A percentile compares a stretch with the other conserved stretches of the same genome.
Conservation (phyloP, 1,139 yeast genomes). For the Hemisphaericaspora lyxosophila region DNA sequence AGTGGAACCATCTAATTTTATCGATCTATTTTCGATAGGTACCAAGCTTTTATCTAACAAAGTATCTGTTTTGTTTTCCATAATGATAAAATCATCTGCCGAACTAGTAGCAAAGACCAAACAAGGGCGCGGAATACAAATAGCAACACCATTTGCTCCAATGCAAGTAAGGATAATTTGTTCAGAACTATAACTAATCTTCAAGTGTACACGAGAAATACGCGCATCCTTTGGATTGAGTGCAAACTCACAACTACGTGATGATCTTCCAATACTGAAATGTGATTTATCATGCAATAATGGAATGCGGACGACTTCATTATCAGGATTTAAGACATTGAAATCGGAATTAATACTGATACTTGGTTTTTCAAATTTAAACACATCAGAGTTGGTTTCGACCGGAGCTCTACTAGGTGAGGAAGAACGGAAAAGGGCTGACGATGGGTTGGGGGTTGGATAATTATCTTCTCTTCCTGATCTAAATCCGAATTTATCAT, state of each 20-base stretch:
- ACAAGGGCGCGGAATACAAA: constrained; percentile 56
- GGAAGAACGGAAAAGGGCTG: constrained; percentile 48
- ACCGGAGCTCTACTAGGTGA: constrained; percentile 29
- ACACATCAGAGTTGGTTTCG: not conserved
- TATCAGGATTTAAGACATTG: constrained; percentile 41
- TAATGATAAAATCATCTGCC: constrained; percentile 31
- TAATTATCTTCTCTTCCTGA: constrained; percentile 23
- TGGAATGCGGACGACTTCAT: constrained; percentile 38
- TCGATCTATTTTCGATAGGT: constrained; percentile 29
- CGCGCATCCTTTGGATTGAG: constrained; percentile 55
- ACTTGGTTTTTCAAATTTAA: constrained; percentile 5
- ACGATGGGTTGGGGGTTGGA: constrained; percentile 61
- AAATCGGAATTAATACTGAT: constrained; percentile 31
- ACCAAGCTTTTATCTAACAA: constrained; percentile 17
- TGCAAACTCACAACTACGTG: constrained; percentile 59
- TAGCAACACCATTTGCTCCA: constrained; percentile 70
- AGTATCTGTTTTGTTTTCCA: constrained; percentile 29
- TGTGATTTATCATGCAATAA: constrained; percentile 23
- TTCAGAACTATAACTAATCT: constrained; percentile 21
- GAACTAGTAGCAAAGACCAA: constrained; percentile 29
- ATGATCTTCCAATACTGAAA: constrained; percentile 61
- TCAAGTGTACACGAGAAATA: constrained; percentile 68
- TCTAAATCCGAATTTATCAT: constrained; percentile 1
- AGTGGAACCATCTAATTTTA: constrained; percentile 40
- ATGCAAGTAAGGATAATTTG: constrained; percentile 50